Percentiles rank a stretch among this genome's conserved stretches.
Evolutionary conservation across 768 basidiomycete genomes (phyloP).

Genomic region (Leccinum longicurvipes): DNA sequence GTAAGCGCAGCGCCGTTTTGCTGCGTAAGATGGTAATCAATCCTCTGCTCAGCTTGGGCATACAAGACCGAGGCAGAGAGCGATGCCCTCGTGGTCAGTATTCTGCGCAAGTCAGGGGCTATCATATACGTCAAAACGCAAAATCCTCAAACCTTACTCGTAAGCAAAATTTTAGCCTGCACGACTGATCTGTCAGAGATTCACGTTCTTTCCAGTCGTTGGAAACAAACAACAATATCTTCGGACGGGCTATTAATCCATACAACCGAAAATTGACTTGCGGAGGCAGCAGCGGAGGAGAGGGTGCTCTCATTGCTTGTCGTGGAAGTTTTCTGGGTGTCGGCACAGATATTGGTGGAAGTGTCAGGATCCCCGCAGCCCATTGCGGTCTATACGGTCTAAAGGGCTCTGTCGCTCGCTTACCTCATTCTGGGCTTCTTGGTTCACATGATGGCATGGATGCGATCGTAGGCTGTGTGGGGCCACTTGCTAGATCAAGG

Average conservation of each 20-base stretch:
- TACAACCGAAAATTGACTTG: constrained; percentile 43
- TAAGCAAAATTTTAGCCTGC: constrained; percentile 27
- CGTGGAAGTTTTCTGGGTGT: constrained; percentile 40
- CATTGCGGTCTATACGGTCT: constrained; percentile 42
- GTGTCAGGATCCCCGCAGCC: constrained; percentile 41
- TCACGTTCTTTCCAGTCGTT: constrained; percentile 37
- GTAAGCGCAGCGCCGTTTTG: constrained; percentile 6
- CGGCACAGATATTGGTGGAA: constrained; percentile 51
- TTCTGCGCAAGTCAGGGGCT: constrained; percentile 45
- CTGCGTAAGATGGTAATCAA: neutral
- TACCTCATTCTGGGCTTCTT: constrained; percentile 48
- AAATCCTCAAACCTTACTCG: constrained; percentile 47
- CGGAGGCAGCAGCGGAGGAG: constrained; percentile 50
- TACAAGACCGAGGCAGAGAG: constrained; percentile 34
- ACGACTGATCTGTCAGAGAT: neutral
- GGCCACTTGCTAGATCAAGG: constrained; percentile 46
- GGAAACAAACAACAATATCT: constrained; percentile 50
- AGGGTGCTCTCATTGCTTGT: constrained; percentile 43
- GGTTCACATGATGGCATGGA: constrained; percentile 55
- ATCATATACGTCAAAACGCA: constrained; percentile 47
- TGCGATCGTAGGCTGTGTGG: constrained; percentile 47
- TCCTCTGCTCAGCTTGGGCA: constrained; percentile 36
- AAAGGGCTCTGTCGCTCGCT: constrained; percentile 46
- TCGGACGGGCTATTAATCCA: constrained; percentile 70
- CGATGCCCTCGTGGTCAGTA: constrained; percentile 43